These are phyloP conservation scores for Fistulinella staudtii DNA, from an alignment of 1,284 basidiomycete genomes.

Conservation along the genomic window DNA sequence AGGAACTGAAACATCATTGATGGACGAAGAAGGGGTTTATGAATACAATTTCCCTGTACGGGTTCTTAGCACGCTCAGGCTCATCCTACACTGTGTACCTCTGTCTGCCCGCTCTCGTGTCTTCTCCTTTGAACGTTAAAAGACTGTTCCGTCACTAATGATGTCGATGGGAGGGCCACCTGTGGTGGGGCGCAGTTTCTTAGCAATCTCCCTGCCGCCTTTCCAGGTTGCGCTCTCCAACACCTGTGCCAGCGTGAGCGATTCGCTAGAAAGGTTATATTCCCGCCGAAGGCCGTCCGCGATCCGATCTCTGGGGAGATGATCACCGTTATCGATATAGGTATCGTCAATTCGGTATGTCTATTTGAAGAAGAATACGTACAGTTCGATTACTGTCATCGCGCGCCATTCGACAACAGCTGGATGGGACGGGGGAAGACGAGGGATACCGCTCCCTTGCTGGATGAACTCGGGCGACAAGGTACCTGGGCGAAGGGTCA, in stretches of 20 bases:
- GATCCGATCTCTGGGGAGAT: slow-evolving; percentile 86
- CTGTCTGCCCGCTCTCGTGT: not conserved
- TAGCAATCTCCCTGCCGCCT: slow-evolving; percentile 89
- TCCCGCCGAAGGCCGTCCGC: slow-evolving; percentile 66
- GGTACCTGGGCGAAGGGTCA: slow-evolving; percentile 50
- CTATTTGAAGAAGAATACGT: slow-evolving; percentile 36
- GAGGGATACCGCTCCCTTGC: slow-evolving; percentile 57
- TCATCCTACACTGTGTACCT: not conserved
- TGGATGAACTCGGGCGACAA: slow-evolving; percentile 42
- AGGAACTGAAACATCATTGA: slow-evolving; percentile 51
- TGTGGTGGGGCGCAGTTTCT: slow-evolving; percentile 64
- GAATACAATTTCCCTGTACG: too few species aligned
- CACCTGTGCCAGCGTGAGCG: slow-evolving; percentile 79
- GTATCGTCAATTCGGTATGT: too few species aligned
- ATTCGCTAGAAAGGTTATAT: slow-evolving; percentile 45
- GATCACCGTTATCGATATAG: too few species aligned
- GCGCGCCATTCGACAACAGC: slow-evolving; percentile 96
- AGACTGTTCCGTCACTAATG: slow-evolving; percentile 81
- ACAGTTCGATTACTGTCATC: slow-evolving; percentile 90
- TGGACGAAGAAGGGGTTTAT: not conserved
- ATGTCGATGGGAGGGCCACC: slow-evolving; percentile 88
- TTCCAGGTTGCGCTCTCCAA: slow-evolving; percentile 96
- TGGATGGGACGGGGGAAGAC: slow-evolving; percentile 71
- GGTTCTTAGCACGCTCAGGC: too few species aligned
- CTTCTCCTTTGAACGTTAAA: slow-evolving; percentile 47